A percentile compares a stretch with the other conserved stretches of the same genome.
Conservation (phyloP, 495 filamentous ascomycete genomes). For the Tuber melanosporum region DNA sequence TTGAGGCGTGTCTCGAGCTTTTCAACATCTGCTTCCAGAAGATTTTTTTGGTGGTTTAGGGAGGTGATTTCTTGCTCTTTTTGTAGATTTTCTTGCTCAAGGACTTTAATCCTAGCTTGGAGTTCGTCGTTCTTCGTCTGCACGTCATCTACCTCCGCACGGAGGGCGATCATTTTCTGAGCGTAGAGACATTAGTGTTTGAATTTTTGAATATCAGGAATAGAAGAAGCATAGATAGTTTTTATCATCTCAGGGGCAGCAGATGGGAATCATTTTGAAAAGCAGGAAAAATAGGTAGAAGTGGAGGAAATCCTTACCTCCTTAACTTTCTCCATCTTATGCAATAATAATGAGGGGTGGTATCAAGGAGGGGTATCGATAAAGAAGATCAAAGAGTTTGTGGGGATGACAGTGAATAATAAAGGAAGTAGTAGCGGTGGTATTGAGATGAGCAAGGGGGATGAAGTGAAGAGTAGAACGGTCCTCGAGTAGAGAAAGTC, state of each 20-base stretch:
- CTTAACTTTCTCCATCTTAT: conserved; percentile 50
- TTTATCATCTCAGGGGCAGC: not conserved
- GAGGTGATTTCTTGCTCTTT: conserved; percentile 99
- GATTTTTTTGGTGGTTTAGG: conserved; percentile 79
- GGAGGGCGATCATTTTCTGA: conserved; percentile 89
- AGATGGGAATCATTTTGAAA: conserved; percentile 6
- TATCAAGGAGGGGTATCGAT: conserved; percentile 26
- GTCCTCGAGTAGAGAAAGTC: not conserved
- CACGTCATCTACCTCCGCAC: conserved; percentile 81
- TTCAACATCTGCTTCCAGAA: conserved; percentile 85
- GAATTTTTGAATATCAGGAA: conserved; percentile 3
- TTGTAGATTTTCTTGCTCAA: conserved; percentile 88
- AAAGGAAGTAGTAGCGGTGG: not conserved
- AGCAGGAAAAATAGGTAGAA: not conserved
- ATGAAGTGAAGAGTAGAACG: not conserved
- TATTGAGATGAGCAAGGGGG: not conserved
- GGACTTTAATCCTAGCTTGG: conserved; percentile 70
- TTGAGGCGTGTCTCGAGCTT: conserved; percentile 72
- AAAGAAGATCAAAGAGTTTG: conserved; percentile 8
- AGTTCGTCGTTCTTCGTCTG: conserved; percentile 75
- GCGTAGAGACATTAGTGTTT: conserved; percentile 8
- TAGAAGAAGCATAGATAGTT: not conserved
- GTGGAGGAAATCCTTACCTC: conserved; percentile 37
- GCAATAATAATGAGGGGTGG: conserved; percentile 16
- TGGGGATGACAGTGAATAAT: not conserved